These are phyloP conservation scores for Apiospora arundinis DNA, from an alignment of 2,329 filamentous ascomycete species.

Conservation along the genomic window DNA sequence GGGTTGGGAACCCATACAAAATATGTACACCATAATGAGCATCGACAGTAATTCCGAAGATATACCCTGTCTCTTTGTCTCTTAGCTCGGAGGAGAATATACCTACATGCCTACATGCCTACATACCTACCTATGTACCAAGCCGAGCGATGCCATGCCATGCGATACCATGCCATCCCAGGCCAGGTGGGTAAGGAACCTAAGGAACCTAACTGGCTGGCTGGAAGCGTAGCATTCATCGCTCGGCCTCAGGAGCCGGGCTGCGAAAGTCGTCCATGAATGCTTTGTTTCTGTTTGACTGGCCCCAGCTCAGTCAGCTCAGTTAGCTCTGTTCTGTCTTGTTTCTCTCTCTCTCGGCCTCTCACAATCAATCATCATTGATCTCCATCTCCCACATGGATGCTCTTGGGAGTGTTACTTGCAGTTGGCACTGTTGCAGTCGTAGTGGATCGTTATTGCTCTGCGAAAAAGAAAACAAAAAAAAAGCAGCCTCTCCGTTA, in stretches of 20 bases:
- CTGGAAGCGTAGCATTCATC: background rate
- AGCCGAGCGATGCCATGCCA: too few relatives aligned
- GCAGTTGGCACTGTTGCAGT: constrained; percentile 7
- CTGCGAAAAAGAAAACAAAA: background rate
- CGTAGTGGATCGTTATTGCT: background rate
- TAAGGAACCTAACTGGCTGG: too few relatives aligned
- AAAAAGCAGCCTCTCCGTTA: background rate
- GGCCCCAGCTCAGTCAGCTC: background rate
- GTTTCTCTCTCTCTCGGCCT: background rate
- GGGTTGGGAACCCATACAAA: background rate
- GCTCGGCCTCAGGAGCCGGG: background rate
- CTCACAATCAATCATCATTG: background rate
- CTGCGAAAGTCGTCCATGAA: background rate
- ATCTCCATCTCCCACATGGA: background rate
- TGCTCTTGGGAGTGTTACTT: background rate
- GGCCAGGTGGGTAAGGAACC: background rate
- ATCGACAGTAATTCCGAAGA: background rate
- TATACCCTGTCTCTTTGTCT: background rate
- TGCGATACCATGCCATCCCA: background rate
- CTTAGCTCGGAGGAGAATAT: background rate
- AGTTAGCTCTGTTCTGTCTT: background rate
- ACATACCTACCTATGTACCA: too few relatives aligned
- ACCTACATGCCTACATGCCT: too few relatives aligned
- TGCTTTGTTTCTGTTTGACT: background rate
- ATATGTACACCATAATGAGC: constrained; percentile 8